Evolutionary conservation across 1,139 yeast genomes (phyloP), one percentile per base, ranked within the genome.

Genomic region (Candida freyschussii): DNA sequence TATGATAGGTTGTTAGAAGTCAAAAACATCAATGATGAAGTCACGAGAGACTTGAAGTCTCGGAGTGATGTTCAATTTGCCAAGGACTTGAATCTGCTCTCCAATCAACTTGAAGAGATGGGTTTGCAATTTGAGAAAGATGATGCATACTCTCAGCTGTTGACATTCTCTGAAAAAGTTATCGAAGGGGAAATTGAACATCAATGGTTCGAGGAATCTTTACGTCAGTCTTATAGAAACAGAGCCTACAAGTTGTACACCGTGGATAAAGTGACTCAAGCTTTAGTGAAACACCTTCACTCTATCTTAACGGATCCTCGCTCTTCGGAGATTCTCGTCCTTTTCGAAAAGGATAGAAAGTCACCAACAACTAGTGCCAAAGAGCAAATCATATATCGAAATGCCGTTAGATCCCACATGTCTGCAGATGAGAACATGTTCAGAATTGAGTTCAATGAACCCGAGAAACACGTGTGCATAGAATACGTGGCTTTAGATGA

Each of bases 171-270:
- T 35, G 87, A 77, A 48, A 74, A 77, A 44, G 65, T 89, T 33
- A 83, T 93, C 44, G 94, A 86, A 50, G 96, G 95, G 18, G 94
- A 87, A 25, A 65, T 91, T 34, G 98, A 91, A 51, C 95, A 87
- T 47, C 95, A 83, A 57, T 82, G 93, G 84, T 91, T 84, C 56
- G 99, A 91, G 63, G 98, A 91, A 57, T 73, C 95, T 16, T 63
- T 93, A 41, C 85, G 99, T 45, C 96, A 89, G 65, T 96, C 95
- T 1, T 91, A 85, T 63, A 76, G 93, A 50, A 93, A 91, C 60
- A 80, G 78, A 45, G 98, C 97, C 0, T 93, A 84, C 64, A 86
- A 85, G 57, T 62, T 91, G 34, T 91, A 89, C 61, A 91, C 98
- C 4, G 72, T 91, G 42, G 98, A 91, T 57, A 91, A 91, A 62